These are phyloP conservation scores for Claviceps digitariae DNA, from an alignment of 2,329 filamentous ascomycete species.

Conservation along the genomic window DNA sequence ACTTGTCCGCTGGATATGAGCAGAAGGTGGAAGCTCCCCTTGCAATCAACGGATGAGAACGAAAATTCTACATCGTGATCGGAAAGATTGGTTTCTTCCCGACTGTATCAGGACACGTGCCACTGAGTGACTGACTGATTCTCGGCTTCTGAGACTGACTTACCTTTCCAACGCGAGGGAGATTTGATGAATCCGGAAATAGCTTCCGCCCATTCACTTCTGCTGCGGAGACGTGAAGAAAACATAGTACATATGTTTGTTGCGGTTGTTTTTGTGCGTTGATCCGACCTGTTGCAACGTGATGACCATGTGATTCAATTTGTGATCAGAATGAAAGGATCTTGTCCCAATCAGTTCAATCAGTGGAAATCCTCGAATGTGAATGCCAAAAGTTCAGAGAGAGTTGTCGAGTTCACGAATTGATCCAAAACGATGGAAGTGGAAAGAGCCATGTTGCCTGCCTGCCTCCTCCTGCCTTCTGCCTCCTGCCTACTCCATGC, in stretches of 20 bases:
- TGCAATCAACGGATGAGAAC: slow-evolving; percentile 9
- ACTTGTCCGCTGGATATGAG: slow-evolving; percentile 27
- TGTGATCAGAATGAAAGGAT: background rate
- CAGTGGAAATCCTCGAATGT: too few relatives aligned
- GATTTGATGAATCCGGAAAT: slow-evolving; percentile 14
- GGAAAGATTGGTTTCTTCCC: slow-evolving; percentile 26
- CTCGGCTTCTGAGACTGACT: background rate
- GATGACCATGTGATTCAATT: background rate
- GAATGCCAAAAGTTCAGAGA: background rate
- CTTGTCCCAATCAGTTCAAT: too few relatives aligned
- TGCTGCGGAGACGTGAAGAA: slow-evolving; percentile 25
- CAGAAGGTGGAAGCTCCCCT: slow-evolving; percentile 21
- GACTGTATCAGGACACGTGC: background rate
- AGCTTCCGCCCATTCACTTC: slow-evolving; percentile 21
- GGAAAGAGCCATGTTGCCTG: slow-evolving; percentile 3
- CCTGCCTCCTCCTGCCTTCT: background rate
- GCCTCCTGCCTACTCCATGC: background rate
- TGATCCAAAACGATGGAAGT: background rate
- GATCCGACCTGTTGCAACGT: background rate
- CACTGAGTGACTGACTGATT: background rate
- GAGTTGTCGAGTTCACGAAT: background rate
- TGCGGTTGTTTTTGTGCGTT: background rate
- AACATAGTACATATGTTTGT: slow-evolving; percentile 18
- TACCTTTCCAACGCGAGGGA: slow-evolving; percentile 14
- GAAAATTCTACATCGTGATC: slow-evolving; percentile 33